Evolutionary conservation across 2,329 filamentous ascomycete genomes (phyloP).

Genomic region (Clarireedia homoeocarpa): DNA sequence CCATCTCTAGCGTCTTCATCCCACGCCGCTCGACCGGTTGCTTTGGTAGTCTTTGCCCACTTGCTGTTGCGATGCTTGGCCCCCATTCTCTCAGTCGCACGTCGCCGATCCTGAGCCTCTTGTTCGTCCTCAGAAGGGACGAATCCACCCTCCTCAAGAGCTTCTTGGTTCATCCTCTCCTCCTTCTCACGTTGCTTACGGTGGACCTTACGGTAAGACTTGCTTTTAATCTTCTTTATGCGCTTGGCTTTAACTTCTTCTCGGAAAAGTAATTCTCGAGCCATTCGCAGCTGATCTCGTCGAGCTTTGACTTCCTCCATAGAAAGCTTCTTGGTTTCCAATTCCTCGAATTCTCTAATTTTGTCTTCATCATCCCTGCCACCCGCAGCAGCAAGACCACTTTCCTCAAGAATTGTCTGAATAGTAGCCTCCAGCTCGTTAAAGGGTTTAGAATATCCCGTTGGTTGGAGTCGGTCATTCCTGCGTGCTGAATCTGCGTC

Average conservation of each 20-base stretch:
- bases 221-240: constrained; percentile 99
- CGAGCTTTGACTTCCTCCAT: constrained; percentile 66
- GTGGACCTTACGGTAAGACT: constrained; percentile 86
- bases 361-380: constrained; percentile 54
- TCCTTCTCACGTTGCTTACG: constrained; percentile 64
- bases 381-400: constrained; percentile 59
- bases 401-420: constrained; percentile 81
- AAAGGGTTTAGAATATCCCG: constrained; percentile 55
- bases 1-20: constrained; percentile 61
- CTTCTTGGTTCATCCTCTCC: constrained; percentile 48
- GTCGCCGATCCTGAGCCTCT: constrained; percentile 52
- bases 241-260: constrained; percentile 84
- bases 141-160: constrained; percentile 49
- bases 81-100: constrained; percentile 64
- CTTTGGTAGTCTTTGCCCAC: constrained; percentile 63
- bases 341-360: constrained; percentile 59
- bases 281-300: constrained; percentile 65
- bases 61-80: constrained; percentile 63
- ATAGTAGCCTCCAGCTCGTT: constrained; percentile 84
- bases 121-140: constrained; percentile 56
- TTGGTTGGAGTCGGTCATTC: constrained; percentile 56
- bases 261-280: constrained; percentile 77
- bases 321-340: constrained; percentile 64
- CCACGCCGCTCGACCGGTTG: constrained; percentile 57
- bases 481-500: constrained; percentile 48